These are phyloP conservation scores for Herpomyces periplanetae DNA, from an alignment of 2,329 filamentous ascomycete species.

Conservation along the genomic window DNA sequence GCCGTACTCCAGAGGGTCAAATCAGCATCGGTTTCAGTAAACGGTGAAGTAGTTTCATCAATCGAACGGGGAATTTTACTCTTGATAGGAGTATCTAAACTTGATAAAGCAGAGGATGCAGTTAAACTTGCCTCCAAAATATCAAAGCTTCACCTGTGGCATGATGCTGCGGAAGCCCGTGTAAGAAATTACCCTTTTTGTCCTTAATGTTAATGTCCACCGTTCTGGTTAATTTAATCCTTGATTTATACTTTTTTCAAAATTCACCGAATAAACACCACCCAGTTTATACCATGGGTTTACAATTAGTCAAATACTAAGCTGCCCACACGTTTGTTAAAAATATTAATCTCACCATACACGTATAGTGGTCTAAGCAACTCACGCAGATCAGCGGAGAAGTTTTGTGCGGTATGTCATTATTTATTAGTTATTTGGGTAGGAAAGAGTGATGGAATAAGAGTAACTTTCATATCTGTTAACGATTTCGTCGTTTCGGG, in stretches of 20 bases:
- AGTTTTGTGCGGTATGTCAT: constrained; percentile 41
- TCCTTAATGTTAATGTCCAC: too few species aligned
- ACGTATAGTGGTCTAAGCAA: constrained; percentile 32
- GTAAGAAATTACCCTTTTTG: too few species aligned
- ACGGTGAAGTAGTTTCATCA: constrained; percentile 52
- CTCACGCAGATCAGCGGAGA: constrained; percentile 56
- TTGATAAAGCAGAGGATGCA: constrained; percentile 59
- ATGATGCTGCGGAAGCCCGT: constrained; percentile 28
- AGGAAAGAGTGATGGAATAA: too few species aligned
- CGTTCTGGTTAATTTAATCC: too few species aligned
- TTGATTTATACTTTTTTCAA: too few species aligned
- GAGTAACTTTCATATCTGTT: too few species aligned
- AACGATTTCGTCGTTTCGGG: too few species aligned
- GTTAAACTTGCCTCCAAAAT: constrained; percentile 51
- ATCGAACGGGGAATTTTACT: constrained; percentile 70
- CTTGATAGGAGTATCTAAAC: constrained; percentile 57
- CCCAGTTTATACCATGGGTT: constrained; percentile 1
- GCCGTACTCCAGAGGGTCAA: constrained; percentile 74
- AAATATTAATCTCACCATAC: neutral
- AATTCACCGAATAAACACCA: too few species aligned
- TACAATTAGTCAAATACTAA: neutral
- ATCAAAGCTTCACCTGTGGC: constrained; percentile 64
- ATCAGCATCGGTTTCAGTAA: constrained; percentile 77
- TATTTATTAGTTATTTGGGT: constrained; percentile 1
- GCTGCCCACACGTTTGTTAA: constrained; percentile 3